phyloP scores from a whole-genome alignment of 2,329 filamentous ascomycete genomes.

The Aspergillus japonicus region DNA sequence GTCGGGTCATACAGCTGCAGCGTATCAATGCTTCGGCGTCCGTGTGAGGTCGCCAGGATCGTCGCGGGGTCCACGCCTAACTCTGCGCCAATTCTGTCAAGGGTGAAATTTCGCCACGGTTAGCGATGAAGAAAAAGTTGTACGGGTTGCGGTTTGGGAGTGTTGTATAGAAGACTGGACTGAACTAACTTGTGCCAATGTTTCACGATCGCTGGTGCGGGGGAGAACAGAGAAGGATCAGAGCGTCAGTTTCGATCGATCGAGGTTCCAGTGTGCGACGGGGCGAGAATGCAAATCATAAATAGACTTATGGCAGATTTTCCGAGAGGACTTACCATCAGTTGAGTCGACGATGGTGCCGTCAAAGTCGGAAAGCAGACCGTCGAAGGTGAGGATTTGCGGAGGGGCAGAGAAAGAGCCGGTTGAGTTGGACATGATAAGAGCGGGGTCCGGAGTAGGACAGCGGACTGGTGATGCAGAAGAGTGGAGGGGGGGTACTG shows the following conservation, averaged over 20 bases:
- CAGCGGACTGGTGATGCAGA: not conserved
- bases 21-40: conserved; percentile 82
- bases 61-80: conserved; percentile 79
- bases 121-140: not conserved
- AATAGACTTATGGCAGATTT: not conserved
- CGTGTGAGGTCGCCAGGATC: conserved; percentile 89
- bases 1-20: conserved; percentile 75
- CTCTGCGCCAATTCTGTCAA: conserved; percentile 60
- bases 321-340: conserved; percentile 33
- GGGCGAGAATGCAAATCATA: conserved; percentile 10
- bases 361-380: conserved; percentile 50
- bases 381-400: conserved; percentile 41
- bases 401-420: conserved; percentile 42
- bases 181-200: conserved; percentile 61
- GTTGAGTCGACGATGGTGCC: conserved; percentile 51
- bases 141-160: not conserved
- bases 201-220: conserved; percentile 56
- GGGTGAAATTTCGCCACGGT: not conserved
- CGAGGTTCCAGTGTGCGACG: not conserved
- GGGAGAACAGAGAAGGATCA: not conserved
- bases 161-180: not conserved
- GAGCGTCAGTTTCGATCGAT: not conserved
- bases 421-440: conserved; percentile 31
- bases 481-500: not conserved
- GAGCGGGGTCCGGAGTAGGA: conserved; percentile 10